Evolutionary conservation across 176 grass and related monocot species (phyloP), one percentile per base, ranked within the genome.

Genomic region (Triticum timopheevii): DNA sequence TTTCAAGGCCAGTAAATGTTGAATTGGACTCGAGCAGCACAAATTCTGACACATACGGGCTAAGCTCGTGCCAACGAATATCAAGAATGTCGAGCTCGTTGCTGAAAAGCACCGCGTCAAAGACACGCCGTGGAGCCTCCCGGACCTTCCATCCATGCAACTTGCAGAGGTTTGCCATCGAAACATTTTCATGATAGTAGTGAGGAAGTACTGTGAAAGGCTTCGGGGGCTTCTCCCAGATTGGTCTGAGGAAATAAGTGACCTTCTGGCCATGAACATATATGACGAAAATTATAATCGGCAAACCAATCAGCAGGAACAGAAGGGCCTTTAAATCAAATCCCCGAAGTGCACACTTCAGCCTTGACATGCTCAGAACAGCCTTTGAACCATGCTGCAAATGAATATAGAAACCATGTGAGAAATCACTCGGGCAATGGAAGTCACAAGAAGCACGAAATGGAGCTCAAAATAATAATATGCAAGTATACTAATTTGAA

Each of bases 191-290:
- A 64, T 86, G 73, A 20, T 97, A 93, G 72, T 89, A 97, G 81
- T 97, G 95, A 39, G 95, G 95, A 42, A 79, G 88, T 31, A 89
- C 80, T 9, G 58, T 87, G 84, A 97, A 97, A 65, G 95, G 90
- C 78, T 97, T 94, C 10, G 95, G 95, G 19, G 95, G 92, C 65
- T 93, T 94, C 17, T 97, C 95, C 95, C 95, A 97, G 44, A 97
- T 83, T 0, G 95, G 95, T 11, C 95, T 86, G 25, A 97, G 88
- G 65, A 97, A 97, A 71, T 97, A 97, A 22, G 95, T 94, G n/a
- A 97, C 90, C 84, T 97, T 97, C 88, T 97, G 95, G 63, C 92
- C 92, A 78, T 97, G 95, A 49, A 91, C 30, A 6, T 93, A 97
- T 77, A 94, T 94, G 69, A 61, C 23, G 30, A 91, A 87, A 44